Evolutionary conservation across 306 rosid species (phyloP).

Genomic region (Vicia faba): DNA sequence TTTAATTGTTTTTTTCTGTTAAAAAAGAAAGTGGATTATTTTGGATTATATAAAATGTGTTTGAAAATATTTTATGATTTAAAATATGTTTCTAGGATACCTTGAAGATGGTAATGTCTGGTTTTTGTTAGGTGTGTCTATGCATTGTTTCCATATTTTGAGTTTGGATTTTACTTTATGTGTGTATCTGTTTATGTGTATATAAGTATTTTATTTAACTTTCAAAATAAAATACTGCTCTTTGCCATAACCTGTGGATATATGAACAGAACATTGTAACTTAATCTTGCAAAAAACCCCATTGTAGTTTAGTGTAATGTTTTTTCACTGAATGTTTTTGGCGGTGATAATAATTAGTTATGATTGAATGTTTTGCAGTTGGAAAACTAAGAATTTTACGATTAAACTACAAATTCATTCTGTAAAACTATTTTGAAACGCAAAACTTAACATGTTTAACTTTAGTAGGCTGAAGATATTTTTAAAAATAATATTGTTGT

Average conservation of each 20-base stretch:
- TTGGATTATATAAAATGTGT: background rate
- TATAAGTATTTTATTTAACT: background rate
- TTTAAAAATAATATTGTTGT: background rate
- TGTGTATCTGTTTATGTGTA: background rate
- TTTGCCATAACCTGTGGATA: background rate
- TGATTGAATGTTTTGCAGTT: background rate
- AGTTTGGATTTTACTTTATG: background rate
- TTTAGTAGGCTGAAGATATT: background rate
- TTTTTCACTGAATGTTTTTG: background rate
- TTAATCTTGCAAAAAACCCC: background rate
- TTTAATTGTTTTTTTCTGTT: background rate
- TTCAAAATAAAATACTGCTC: background rate
- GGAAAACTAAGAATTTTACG: background rate
- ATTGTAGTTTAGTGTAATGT: too few species aligned
- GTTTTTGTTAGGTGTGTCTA: background rate
- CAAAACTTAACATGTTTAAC: background rate
- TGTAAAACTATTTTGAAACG: background rate
- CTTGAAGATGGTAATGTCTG: background rate
- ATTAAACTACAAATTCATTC: background rate
- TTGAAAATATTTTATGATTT: conserved; percentile 1
- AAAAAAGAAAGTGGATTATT: background rate
- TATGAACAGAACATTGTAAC: conserved; percentile 3
- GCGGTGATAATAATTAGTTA: conserved; percentile 6
- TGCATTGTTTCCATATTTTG: conserved; percentile 2
- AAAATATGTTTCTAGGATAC: background rate